phyloP scores from a whole-genome alignment of 805 yeast genomes.

The Clavispora carvajalis region DNA sequence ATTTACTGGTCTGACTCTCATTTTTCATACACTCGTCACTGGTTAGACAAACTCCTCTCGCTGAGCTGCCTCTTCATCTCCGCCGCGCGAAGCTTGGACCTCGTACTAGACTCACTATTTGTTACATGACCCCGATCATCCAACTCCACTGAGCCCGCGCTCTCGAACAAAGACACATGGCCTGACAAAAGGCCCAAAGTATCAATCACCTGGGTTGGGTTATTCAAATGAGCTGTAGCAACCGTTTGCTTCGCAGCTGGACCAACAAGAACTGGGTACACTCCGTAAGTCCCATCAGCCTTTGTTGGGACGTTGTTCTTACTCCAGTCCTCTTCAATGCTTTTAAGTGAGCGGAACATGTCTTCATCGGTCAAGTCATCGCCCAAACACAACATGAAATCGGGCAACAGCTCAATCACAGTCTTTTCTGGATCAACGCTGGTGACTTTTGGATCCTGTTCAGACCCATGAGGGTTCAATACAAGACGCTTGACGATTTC shows the following conservation, averaged over 20 bases:
- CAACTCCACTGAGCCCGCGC: conserved; percentile 68
- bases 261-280: conserved; percentile 87
- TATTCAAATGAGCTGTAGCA: conserved; percentile 80
- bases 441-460: conserved; percentile 36
- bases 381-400: conserved; percentile 84
- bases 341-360: conserved; percentile 78
- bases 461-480: conserved; percentile 53
- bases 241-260: conserved; percentile 83
- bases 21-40: not conserved
- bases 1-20: not conserved
- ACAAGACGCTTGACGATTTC: conserved; percentile 85
- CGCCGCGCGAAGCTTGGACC: conserved; percentile 32
- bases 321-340: conserved; percentile 53
- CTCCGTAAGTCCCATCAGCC: conserved; percentile 50
- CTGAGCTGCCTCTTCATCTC: conserved; percentile 9
- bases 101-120: conserved; percentile 40
- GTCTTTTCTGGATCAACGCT: conserved; percentile 20
- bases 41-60: not conserved
- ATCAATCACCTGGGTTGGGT: conserved; percentile 79
- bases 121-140: conserved; percentile 73
- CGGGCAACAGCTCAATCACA: conserved; percentile 54
- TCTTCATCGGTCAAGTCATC: conserved; percentile 98
- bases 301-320: conserved; percentile 37
- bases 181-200: conserved; percentile 77
- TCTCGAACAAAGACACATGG: conserved; percentile 71